phyloP scores from a whole-genome alignment of 179 eudicot genomes.

The Vitellaria paradoxa region DNA sequence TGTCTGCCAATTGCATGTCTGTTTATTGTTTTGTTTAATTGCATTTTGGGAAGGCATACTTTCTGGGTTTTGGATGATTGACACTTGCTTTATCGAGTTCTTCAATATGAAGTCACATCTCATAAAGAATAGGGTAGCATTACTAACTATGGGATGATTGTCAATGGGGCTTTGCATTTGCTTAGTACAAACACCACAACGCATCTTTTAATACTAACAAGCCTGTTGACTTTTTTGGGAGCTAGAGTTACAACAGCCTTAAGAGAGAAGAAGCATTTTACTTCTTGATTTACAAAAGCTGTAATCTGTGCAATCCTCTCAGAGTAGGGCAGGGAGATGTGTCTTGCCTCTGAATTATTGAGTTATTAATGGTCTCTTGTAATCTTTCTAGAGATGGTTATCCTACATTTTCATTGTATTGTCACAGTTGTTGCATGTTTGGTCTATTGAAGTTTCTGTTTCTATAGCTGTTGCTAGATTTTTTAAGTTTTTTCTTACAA shows the following conservation, averaged over 20 bases:
- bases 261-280: background rate
- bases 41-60: no score
- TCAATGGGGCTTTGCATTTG: no score
- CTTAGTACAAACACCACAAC: no score
- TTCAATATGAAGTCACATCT: no score
- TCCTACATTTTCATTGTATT: background rate
- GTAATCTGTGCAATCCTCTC: background rate
- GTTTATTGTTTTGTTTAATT: no score
- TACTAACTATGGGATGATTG: no score
- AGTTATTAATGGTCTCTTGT: background rate
- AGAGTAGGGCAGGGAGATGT: background rate
- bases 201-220: background rate
- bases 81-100: no score
- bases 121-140: no score
- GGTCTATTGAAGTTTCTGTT: background rate
- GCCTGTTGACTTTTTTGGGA: background rate
- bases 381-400: no score
- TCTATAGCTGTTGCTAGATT: background rate
- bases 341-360: background rate
- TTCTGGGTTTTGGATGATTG: no score
- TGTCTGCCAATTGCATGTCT: no score
- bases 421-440: background rate
- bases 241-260: slow-evolving; percentile 3
- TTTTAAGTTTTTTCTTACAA: background rate
- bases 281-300: background rate